These are phyloP conservation scores for Sphaceloma murrayae DNA, from an alignment of 2,329 filamentous ascomycete species.

Conservation along the genomic window DNA sequence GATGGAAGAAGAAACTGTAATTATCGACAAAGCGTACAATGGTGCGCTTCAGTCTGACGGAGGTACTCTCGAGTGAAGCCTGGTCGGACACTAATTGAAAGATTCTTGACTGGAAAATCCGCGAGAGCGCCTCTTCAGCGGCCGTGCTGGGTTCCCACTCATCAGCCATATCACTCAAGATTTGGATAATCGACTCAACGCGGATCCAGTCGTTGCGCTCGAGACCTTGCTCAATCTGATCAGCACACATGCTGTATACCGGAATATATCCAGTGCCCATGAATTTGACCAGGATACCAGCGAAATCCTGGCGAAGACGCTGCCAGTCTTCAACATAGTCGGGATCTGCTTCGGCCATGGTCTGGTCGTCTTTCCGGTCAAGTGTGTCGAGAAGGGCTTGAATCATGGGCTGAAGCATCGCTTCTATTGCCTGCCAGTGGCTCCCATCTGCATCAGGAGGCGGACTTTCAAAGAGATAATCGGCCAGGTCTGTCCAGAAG, in stretches of 20 bases:
- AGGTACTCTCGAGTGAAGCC: constrained; percentile 38
- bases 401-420: constrained; percentile 51
- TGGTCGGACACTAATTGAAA: constrained; percentile 41
- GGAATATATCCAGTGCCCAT: constrained; percentile 6
- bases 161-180: constrained; percentile 11
- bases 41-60: constrained; percentile 55
- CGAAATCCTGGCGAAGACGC: constrained; percentile 53
- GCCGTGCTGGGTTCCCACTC: not conserved
- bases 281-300: constrained; percentile 48
- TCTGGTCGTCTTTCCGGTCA: constrained; percentile 15
- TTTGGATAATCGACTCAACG: constrained; percentile 5
- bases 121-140: constrained; percentile 36
- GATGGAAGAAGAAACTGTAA: constrained; percentile 68
- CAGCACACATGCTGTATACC: constrained; percentile 8
- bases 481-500: constrained; percentile 71
- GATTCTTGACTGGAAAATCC: constrained; percentile 54
- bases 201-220: constrained; percentile 6
- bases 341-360: constrained; percentile 10
- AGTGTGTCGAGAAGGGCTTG: constrained; percentile 35
- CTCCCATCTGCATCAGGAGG: constrained; percentile 41
- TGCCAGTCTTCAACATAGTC: constrained; percentile 14
- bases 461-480: constrained; percentile 52
- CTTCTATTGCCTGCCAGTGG: constrained; percentile 46
- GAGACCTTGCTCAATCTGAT: constrained; percentile 12
- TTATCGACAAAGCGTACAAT: constrained; percentile 61